phyloP scores from a whole-genome alignment of 805 yeast genomes.

The Clavispora vitiphila region DNA sequence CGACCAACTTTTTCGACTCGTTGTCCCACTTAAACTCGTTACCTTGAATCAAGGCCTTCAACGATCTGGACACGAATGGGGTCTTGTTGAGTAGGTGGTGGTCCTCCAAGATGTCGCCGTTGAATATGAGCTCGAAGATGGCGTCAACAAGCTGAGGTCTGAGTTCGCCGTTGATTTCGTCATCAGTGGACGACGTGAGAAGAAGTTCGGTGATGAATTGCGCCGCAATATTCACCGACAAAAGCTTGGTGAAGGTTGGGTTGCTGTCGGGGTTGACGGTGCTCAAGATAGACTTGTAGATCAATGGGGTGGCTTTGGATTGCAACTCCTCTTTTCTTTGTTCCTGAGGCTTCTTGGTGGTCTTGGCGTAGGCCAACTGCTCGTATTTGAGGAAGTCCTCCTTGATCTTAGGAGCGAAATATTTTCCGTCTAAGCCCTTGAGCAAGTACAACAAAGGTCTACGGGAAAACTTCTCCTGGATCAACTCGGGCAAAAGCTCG shows the following conservation, averaged over 20 bases:
- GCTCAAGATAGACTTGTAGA: slow-evolving; percentile 48
- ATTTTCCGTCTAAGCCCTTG: slow-evolving; percentile 74
- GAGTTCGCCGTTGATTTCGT: slow-evolving; percentile 32
- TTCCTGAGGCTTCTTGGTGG: slow-evolving; percentile 81
- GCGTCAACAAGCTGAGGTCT: slow-evolving; percentile 50
- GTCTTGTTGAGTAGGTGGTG: slow-evolving; percentile 60
- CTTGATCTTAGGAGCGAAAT: slow-evolving; percentile 65
- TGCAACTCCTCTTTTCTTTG: slow-evolving; percentile 70
- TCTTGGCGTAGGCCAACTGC: slow-evolving; percentile 49
- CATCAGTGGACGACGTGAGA: slow-evolving; percentile 47
- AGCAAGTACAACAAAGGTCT: slow-evolving; percentile 82
- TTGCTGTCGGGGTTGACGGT: slow-evolving; percentile 26
- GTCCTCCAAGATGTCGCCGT: slow-evolving; percentile 64
- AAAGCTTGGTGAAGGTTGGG: slow-evolving; percentile 42
- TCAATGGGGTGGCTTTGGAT: slow-evolving; percentile 57
- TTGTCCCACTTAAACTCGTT: slow-evolving; percentile 71
- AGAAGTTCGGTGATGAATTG: slow-evolving; percentile 78
- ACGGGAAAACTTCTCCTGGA: slow-evolving; percentile 73
- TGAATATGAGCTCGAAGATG: slow-evolving; percentile 49
- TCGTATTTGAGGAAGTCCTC: slow-evolving; percentile 58
- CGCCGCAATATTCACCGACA: slow-evolving; percentile 72
- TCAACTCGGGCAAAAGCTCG: slow-evolving; percentile 48
- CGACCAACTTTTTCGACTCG: slow-evolving; percentile 42
- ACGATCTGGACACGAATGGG: slow-evolving; percentile 68
- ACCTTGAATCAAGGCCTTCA: slow-evolving; percentile 76